A percentile compares a stretch with the other conserved stretches of the same genome.
phyloP scores from a whole-genome alignment of 225 moss, liverwort and hornwort genomes.

The Neckera pumila region DNA sequence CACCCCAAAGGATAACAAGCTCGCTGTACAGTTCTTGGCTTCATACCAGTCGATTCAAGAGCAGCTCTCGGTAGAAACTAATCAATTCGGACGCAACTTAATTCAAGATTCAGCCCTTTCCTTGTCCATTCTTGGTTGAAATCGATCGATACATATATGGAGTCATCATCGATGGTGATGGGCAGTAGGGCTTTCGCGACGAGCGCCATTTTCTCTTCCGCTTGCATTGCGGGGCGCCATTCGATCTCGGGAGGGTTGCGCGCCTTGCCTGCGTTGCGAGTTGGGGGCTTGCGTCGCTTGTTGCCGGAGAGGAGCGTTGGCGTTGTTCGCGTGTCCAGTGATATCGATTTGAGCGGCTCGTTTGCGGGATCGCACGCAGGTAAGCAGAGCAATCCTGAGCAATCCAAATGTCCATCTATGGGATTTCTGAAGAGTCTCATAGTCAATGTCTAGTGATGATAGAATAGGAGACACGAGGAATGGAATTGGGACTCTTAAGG shows the following conservation, averaged over 20 bases:
- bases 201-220: neutral
- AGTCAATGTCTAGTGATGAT: too few species aligned
- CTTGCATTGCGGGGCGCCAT: neutral
- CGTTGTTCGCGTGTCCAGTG: neutral
- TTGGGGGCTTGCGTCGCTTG: neutral
- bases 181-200: neutral
- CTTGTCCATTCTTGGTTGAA: neutral
- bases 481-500: neutral
- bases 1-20: neutral
- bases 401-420: neutral
- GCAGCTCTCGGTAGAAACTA: neutral
- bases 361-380: neutral
- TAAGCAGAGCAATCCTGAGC: neutral
- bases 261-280: neutral
- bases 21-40: neutral
- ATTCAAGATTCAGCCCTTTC: neutral
- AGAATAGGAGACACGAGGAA: neutral
- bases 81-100: neutral
- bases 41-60: neutral
- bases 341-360: neutral
- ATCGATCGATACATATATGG: neutral
- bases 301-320: neutral
- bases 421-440: neutral
- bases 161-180: neutral
- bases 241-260: neutral